phyloP scores from a whole-genome alignment of 257 asterid species.

The Marsdenia floribunda region DNA sequence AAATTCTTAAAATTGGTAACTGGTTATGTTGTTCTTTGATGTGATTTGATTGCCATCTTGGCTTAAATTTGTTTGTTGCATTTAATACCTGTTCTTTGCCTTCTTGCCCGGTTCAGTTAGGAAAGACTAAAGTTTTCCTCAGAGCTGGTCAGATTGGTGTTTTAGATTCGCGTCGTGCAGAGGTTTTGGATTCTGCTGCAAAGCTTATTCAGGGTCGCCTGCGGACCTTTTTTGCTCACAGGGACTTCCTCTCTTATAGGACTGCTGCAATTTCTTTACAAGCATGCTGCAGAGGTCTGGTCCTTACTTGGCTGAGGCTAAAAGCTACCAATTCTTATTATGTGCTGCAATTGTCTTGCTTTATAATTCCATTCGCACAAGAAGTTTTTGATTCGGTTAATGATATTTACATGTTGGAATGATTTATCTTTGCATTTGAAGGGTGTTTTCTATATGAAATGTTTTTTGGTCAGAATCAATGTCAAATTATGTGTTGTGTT shows the following conservation, averaged over 20 bases:
- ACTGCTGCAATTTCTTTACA: slow-evolving; percentile 69
- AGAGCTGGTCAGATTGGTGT: slow-evolving; percentile 96
- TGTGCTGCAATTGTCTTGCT: neutral
- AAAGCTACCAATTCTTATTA: neutral
- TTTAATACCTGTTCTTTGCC: neutral
- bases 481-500: neutral
- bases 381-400: neutral
- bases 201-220: slow-evolving; percentile 69
- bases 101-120: slow-evolving; percentile 47
- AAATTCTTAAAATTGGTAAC: neutral
- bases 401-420: slow-evolving; percentile 2
- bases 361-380: neutral
- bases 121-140: slow-evolving; percentile 88
- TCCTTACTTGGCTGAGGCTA: neutral
- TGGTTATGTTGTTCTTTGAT: slow-evolving; percentile 5
- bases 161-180: slow-evolving; percentile 82
- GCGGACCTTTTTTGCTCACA: slow-evolving; percentile 66
- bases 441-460: neutral
- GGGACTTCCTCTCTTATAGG: slow-evolving; percentile 49
- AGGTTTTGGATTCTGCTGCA: slow-evolving; percentile 86
- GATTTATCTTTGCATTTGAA: neutral
- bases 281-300: slow-evolving; percentile 84
- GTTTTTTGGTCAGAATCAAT: neutral
- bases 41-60: slow-evolving; percentile 4
- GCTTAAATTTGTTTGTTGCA: neutral